Evolutionary conservation across 768 basidiomycete genomes (phyloP).

Genomic region (Strobilomyces confusus): DNA sequence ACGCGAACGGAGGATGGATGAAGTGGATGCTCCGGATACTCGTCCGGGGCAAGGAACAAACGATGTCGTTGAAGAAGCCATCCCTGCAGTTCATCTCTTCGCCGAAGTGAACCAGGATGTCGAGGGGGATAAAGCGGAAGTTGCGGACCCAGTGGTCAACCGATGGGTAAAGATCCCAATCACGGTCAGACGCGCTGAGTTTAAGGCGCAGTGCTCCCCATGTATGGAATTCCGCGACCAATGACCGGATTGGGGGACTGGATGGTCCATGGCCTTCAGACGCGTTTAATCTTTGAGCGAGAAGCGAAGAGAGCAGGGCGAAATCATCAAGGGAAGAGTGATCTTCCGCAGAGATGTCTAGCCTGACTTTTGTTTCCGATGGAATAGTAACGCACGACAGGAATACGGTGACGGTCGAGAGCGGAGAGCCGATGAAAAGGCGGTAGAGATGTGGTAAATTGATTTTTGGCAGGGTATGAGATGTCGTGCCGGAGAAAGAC

Average conservation of each 20-base stretch:
- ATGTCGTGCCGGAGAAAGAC: neutral
- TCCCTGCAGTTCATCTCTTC: neutral
- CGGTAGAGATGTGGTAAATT: neutral
- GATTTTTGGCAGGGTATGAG: neutral
- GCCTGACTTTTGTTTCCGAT: neutral
- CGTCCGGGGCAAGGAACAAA: neutral
- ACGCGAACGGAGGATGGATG: neutral
- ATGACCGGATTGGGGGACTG: neutral
- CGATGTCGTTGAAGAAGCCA: neutral
- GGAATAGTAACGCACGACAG: neutral
- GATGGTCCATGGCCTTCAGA: neutral
- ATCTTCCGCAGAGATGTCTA: neutral
- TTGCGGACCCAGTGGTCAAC: no score
- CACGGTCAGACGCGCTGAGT: neutral
- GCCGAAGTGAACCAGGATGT: neutral
- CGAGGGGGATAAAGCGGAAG: neutral
- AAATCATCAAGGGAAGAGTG: neutral
- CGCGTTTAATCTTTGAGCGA: neutral
- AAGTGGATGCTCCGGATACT: neutral
- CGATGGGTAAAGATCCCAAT: neutral
- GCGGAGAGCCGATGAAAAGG: neutral
- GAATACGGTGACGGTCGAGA: neutral
- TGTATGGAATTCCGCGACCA: neutral
- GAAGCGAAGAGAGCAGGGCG: neutral
- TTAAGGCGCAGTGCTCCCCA: neutral